Base-by-base conservation (phyloP, 176 grass and related monocot species). In the Zoysia pacifica region DNA sequence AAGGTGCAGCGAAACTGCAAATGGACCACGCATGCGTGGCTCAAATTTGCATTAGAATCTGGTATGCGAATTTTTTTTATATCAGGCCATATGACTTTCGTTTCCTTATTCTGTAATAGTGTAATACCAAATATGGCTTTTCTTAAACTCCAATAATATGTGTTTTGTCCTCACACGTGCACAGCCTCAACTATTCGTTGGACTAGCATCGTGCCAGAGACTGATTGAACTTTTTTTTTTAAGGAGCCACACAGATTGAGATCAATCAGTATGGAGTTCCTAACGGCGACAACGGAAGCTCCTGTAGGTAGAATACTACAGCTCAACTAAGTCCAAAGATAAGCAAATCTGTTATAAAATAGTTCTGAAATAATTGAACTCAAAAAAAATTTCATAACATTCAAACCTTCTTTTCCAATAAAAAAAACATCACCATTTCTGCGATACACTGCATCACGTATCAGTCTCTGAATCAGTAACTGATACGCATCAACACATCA, bases 301-400 rank as follows among this genome's bases (percentile, higher is more conserved):
- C 51, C 28, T 7, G 5, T 67, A 18, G 14, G 50, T 58, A 50
- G 77, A 55, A 12, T 76, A 48, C 42, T 69, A 70, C 74, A 77
- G 16, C 37, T 6, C 44, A 75, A 67, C 35, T 39, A 75, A 67
- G 18, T 39, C 36, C 43, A 42, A 67, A 20, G 74, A 60, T 52
- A 43, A 72, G 73, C 15, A 82, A 45, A 52, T 37, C 50, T 13
- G 37, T 74, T 4, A 48, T 6, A 73, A 19, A 67, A 11, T 14
- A 68, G 74, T 68, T 68, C 42, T 36, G 2, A 3, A 74, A 87
- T 61, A 61, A 52, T 87, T 61, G 18, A 67, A 43, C 44, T 50
- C 67, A 72, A 50, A 65, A 47, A 48, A 43, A 50, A 35, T 38
- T 84, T 74, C 39, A 75, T 62, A 53, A 16, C 39, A 79, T 70